Percentiles rank a stretch among this genome's conserved stretches.
Conservation (phyloP, 2,329 filamentous ascomycete species). For the Phoma sp. region DNA sequence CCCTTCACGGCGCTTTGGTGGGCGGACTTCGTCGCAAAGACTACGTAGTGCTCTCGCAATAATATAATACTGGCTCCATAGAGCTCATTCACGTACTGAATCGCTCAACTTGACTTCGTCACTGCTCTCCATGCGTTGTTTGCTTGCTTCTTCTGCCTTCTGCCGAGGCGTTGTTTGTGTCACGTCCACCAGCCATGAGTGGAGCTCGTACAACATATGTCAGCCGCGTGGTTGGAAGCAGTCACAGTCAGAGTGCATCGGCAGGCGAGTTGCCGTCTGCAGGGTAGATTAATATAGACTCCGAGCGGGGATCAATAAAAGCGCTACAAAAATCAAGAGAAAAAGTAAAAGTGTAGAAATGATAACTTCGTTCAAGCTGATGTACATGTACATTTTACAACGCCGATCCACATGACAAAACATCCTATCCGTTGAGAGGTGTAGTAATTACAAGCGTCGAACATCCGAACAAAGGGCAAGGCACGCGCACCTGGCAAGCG, state of each 20-base stretch:
- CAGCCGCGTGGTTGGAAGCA: neutral
- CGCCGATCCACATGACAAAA: slow-evolving; percentile 5
- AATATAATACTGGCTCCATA: neutral
- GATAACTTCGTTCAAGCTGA: slow-evolving; percentile 5
- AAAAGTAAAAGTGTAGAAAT: too few species aligned
- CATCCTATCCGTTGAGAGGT: slow-evolving; percentile 5
- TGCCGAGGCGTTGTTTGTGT: too few species aligned
- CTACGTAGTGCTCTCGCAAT: neutral
- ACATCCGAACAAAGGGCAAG: too few species aligned
- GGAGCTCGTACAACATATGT: neutral
- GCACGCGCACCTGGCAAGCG: neutral
- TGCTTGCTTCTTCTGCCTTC: too few species aligned
- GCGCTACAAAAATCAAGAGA: too few species aligned
- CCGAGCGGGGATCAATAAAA: too few species aligned
- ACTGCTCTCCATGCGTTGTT: too few species aligned
- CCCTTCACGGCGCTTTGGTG: slow-evolving; percentile 4
- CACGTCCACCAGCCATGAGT: neutral
- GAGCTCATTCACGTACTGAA: neutral
- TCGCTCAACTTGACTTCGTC: too few species aligned
- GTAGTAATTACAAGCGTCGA: slow-evolving; percentile 18
- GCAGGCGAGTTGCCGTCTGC: too few species aligned
- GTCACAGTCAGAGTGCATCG: too few species aligned
- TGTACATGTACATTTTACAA: slow-evolving; percentile 20
- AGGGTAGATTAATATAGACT: too few species aligned
- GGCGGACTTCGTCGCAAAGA: neutral